Base-by-base conservation (phyloP, 2,329 filamentous ascomycete genomes). In the Fusarium sp. region DNA sequence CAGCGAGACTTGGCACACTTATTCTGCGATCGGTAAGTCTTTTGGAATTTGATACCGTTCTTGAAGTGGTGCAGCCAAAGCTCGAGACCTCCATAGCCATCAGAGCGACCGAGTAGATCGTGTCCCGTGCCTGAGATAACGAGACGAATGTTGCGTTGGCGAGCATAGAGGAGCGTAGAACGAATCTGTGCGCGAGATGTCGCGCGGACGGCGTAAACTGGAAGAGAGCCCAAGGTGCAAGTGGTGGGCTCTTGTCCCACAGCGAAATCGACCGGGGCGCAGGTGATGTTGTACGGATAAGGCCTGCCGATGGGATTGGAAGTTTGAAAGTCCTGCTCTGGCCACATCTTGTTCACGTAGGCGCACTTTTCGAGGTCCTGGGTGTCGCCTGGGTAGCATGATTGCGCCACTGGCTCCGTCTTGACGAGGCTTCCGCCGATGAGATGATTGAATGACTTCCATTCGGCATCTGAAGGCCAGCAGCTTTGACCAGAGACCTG, bases 201-300 rank as follows among this genome's bases (percentile, higher is more conserved):
- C n/a, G 63, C 70, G 7, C 73, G 73, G 0, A 73, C 63, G 5
- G 71, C 70, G 8, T 73, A 73, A 6, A 58, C 57, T 6, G 70
- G 71, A 1, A 64, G 27, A 10, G 71, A 64, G 5, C 71, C 71
- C 5, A 73, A 63, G 33, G 11, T 73, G 29, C 71, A 73, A 1
- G 70, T 73, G 0, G 60, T 65, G 1, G 70, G 70, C 9, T 71
- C 7, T 27, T 73, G 38, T 6, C 67, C 59, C 27, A 56, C 57
- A 20, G 49, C 51, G 27, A 71, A 71, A 10, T 73, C 56, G 1
- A 73, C 70, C 5, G 71, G 71, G 2, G 70, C 57, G 7, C 71
- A 73, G 11, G 71, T 73, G 22, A 73, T 73, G 17, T 73, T 73
- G n/a, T 73, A 71, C 4, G 71, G 71, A 51, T 73, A 73, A 12